phyloP scores from a whole-genome alignment of 495 filamentous ascomycete species.

The Pyrenula aspistea region DNA sequence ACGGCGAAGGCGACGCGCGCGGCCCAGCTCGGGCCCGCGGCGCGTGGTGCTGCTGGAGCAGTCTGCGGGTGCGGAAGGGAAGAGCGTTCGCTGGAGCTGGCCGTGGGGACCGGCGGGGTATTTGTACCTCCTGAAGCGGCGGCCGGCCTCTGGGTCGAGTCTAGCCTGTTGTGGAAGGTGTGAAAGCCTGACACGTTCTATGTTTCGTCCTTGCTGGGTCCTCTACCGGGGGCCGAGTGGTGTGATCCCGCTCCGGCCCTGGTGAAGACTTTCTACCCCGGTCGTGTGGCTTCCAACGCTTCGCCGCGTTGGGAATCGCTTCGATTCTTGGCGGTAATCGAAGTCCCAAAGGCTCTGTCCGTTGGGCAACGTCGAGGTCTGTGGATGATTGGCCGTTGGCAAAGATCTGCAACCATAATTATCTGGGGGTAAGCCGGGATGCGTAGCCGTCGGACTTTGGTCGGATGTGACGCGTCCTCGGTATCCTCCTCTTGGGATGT shows the following conservation, averaged over 20 bases:
- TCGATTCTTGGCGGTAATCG: conserved; percentile 4
- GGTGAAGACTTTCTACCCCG: conserved; percentile 4
- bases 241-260: conserved; percentile 2
- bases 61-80: too few relatives aligned
- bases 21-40: too few relatives aligned
- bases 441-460: conserved; percentile 21
- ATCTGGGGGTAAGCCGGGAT: conserved; percentile 25
- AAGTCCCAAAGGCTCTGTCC: conserved; percentile 11
- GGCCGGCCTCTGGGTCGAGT: too few relatives aligned
- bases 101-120: too few relatives aligned
- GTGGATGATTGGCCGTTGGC: conserved; percentile 38
- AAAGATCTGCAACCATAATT: conserved; percentile 24
- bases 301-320: background rate
- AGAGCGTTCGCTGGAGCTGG: too few relatives aligned
- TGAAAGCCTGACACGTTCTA: too few relatives aligned
- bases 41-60: too few relatives aligned
- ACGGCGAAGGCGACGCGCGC: too few relatives aligned
- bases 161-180: too few relatives aligned
- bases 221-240: conserved; percentile 9
- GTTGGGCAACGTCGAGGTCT: conserved; percentile 30
- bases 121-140: too few relatives aligned
- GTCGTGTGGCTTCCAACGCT: background rate
- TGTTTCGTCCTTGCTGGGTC: conserved; percentile 4
- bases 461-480: conserved; percentile 13
- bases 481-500: conserved; percentile 26